Evolutionary conservation across 139 green algal genomes (phyloP), one percentile per base, ranked within the genome.

Genomic region (Raphidocelis subcapitata): DNA sequence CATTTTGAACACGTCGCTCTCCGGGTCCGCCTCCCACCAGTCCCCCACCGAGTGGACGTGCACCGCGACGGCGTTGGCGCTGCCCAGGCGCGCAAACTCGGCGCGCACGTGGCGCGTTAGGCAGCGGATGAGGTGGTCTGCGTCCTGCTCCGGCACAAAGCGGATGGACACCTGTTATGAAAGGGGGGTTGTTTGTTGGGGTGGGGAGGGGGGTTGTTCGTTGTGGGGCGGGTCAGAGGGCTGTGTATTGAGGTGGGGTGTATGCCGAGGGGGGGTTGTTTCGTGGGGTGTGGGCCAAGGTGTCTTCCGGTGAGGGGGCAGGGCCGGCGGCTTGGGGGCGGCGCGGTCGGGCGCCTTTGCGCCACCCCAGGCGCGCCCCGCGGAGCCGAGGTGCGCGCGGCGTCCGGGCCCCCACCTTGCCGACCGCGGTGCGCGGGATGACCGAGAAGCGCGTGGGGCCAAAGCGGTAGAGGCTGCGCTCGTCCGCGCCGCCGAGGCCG

Each of bases 401-500:
- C n/a, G n/a, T 92, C 88, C 51, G 86, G 90, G 31, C 88, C 83
- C 74, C 84, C 54, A 98, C 80, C 76, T 95, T 93, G 67, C 84
- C 94, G 3, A 90, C 81, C 4, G 85, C 92, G 3, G 76, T 79
- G 41, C 41, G 41, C 41, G 95, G 95, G 56, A 99, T 95, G 35
- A 98, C 91, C 26, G 85, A 95, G 86, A 97, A 99, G 52, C 94
- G 86, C 4, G 93, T 97, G 37, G 93, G 93, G 20, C 93, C 93
- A 79, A 97, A 97, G 36, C 81, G 79, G 73, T 29, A 71, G 26
- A n/a, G 41, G 62, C 5, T 49, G 36, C 62, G n/a, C 31, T 29
- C 62, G 52, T 79, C 72, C n/a, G n/a, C n/a, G 67, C 79, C 73
- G 20, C 81, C 41, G 12, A 49, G 12, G 41, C 41, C 41, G 8